A percentile compares a stretch with the other conserved stretches of the same genome.
Conservation (phyloP, 805 yeast genomes). For the Maudiozyma barnettii region DNA sequence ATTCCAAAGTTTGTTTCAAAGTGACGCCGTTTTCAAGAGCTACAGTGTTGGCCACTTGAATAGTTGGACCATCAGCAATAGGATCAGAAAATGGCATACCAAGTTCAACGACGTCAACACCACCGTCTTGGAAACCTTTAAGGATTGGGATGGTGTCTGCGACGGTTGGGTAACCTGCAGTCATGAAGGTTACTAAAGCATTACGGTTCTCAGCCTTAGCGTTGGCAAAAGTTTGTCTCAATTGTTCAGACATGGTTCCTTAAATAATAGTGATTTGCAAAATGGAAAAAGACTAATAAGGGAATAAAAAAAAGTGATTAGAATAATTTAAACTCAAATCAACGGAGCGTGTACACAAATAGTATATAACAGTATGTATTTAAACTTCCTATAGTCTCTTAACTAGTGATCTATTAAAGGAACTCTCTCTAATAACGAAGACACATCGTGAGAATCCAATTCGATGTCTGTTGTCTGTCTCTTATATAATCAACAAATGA, state of each 20-base stretch:
- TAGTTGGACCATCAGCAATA: conserved; percentile 97
- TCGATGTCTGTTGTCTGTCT: no score
- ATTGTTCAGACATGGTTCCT: conserved; percentile 26
- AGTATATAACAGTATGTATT: no score
- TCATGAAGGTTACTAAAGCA: conserved; percentile 84
- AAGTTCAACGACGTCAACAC: conserved; percentile 88
- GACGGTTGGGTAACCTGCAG: conserved; percentile 87
- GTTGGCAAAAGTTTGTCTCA: conserved; percentile 46
- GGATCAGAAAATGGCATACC: conserved; percentile 98
- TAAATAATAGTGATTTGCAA: neutral
- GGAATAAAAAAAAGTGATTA: neutral
- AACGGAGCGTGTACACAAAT: no score
- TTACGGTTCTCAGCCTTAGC: conserved; percentile 60
- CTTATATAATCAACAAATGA: no score
- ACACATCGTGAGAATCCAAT: no score
- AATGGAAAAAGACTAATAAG: neutral
- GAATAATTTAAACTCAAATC: no score
- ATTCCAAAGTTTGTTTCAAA: conserved; percentile 55
- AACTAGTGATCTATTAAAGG: no score
- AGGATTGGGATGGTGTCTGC: conserved; percentile 83
- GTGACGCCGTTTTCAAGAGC: conserved; percentile 81
- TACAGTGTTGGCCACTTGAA: conserved; percentile 76
- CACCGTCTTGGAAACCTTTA: conserved; percentile 86
- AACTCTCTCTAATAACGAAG: no score
- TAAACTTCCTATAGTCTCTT: no score